Percentiles rank a stretch among this genome's conserved stretches.
Conservation (phyloP, 1,139 yeast genomes). For the Taphrina confusa region DNA sequence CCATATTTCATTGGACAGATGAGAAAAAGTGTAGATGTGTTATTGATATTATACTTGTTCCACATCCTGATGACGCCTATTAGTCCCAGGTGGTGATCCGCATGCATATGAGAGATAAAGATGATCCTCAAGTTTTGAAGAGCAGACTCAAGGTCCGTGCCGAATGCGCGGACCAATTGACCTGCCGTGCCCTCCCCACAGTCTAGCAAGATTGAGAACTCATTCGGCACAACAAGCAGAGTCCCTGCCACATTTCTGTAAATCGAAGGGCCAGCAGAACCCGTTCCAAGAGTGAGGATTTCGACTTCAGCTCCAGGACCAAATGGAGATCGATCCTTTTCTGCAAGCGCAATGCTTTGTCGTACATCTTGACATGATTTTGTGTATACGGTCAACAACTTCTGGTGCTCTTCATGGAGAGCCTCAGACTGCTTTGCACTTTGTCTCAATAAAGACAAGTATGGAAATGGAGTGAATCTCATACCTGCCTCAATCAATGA, state of each 20-base stretch:
- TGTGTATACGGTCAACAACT: conserved; percentile 1
- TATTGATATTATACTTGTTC: conserved; percentile 50
- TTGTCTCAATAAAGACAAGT: background rate
- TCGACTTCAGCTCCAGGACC: conserved; percentile 55
- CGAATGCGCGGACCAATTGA: conserved; percentile 63
- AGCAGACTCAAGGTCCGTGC: conserved; percentile 51
- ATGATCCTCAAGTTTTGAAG: conserved; percentile 63
- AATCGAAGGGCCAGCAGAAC: conserved; percentile 85
- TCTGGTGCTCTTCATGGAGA: background rate
- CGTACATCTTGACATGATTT: background rate
- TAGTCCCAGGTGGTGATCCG: conserved; percentile 93
- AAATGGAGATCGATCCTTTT: background rate
- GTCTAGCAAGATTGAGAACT: conserved; percentile 59
- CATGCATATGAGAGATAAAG: conserved; percentile 87
- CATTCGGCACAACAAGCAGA: conserved; percentile 1
- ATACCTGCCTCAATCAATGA: background rate
- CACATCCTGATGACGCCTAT: conserved; percentile 59
- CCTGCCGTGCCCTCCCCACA: conserved; percentile 95
- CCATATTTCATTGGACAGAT: conserved; percentile 77
- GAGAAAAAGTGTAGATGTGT: conserved; percentile 49
- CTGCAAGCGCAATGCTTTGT: background rate
- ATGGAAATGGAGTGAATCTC: conserved; percentile 5
- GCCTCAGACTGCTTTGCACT: background rate
- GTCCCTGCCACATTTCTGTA: conserved; percentile 57
- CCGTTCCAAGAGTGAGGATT: conserved; percentile 83